phyloP scores from a whole-genome alignment of 192 early-diverging fungal species.

The Backusella luteola region DNA sequence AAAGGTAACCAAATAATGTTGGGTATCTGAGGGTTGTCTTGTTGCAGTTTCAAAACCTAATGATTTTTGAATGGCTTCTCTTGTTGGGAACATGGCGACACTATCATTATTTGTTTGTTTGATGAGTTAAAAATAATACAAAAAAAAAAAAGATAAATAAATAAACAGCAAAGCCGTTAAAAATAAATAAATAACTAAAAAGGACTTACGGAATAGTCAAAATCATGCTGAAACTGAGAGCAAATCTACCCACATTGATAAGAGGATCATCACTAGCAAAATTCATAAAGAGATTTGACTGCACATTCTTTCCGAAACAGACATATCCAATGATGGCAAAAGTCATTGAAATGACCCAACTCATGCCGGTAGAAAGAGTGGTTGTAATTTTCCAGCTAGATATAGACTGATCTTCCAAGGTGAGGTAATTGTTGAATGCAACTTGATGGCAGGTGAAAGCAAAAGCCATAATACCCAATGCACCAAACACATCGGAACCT shows the following conservation, averaged over 20 bases:
- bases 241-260: constrained; percentile 59
- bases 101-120: not conserved
- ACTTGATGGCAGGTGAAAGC: constrained; percentile 66
- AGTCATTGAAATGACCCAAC: constrained; percentile 53
- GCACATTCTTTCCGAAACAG: constrained; percentile 59
- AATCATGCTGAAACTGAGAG: constrained; percentile 60
- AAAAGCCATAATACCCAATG: constrained; percentile 70
- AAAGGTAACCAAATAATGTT: constrained; percentile 46
- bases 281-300: constrained; percentile 69
- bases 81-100: constrained; percentile 45
- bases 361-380: constrained; percentile 43
- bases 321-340: constrained; percentile 64
- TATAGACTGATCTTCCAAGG: constrained; percentile 48
- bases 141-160: not conserved
- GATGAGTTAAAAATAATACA: not conserved
- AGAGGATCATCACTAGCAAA: constrained; percentile 55
- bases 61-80: constrained; percentile 45
- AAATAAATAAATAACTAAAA: not conserved
- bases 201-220: constrained; percentile 50
- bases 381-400: constrained; percentile 50
- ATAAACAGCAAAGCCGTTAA: not conserved
- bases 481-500: constrained; percentile 57
- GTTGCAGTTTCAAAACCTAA: constrained; percentile 40
- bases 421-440: constrained; percentile 58
- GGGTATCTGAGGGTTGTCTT: constrained; percentile 28